Conservation (phyloP, 139 green algal species). For the Chlorella sp. region DNA sequence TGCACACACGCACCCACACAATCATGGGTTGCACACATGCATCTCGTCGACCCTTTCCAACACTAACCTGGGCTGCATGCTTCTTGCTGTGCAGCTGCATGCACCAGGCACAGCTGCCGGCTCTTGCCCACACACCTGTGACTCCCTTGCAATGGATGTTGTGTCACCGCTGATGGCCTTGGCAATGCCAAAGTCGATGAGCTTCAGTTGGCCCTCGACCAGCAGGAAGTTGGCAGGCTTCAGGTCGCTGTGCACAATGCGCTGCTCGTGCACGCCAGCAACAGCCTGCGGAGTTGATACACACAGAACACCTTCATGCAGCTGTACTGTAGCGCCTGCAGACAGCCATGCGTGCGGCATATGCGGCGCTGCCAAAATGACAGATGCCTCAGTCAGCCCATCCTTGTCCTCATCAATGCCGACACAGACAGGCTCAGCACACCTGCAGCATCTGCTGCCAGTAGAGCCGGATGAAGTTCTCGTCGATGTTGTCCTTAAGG, state of each 20-base stretch:
- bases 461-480: conserved; percentile 91
- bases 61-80: no score
- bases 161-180: conserved; percentile 88
- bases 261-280: conserved; percentile 81
- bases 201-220: conserved; percentile 90
- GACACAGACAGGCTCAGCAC: no score
- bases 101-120: no score
- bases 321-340: no score
- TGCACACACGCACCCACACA: conserved; percentile 9
- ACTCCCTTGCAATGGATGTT: conserved; percentile 88
- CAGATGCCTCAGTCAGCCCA: no score
- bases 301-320: not conserved
- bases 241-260: conserved; percentile 95
- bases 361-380: no score
- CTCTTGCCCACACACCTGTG: no score
- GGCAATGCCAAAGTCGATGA: conserved; percentile 99
- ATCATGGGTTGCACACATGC: no score
- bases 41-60: no score
- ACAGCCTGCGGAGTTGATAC: conserved; percentile 64
- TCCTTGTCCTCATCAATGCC: no score
- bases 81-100: no score
- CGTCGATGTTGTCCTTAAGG: conserved; percentile 50
- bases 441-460: conserved; percentile 9
- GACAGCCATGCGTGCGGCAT: no score
- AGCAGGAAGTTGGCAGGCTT: conserved; percentile 97